Evolutionary conservation across 495 filamentous ascomycete genomes (phyloP).

Genomic region (Hypoxylon intermedium): DNA sequence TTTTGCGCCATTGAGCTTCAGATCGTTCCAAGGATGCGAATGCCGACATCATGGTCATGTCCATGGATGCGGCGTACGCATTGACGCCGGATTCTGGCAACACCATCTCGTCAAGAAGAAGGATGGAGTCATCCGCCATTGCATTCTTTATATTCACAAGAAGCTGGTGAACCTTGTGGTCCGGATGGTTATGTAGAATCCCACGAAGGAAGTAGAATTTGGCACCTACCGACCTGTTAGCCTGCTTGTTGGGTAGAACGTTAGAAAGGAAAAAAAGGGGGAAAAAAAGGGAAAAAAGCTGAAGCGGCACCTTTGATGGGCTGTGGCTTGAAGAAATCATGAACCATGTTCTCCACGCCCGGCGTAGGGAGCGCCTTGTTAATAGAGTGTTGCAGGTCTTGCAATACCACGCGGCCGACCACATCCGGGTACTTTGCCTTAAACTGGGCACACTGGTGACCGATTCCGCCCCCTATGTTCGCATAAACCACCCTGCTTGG

Average conservation of each 20-base stretch:
- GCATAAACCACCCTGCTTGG: slow-evolving; percentile 11
- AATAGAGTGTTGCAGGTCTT: slow-evolving; percentile 54
- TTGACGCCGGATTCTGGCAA: slow-evolving; percentile 31
- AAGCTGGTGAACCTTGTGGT: slow-evolving; percentile 43
- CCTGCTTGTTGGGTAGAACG: no score
- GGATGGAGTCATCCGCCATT: slow-evolving; percentile 47
- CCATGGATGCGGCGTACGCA: neutral
- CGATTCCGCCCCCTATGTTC: slow-evolving; percentile 32
- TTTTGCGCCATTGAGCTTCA: slow-evolving; percentile 2
- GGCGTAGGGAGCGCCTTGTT: slow-evolving; percentile 40
- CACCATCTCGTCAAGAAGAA: slow-evolving; percentile 53
- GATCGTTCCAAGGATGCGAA: slow-evolving; percentile 10
- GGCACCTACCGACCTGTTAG: slow-evolving; percentile 28
- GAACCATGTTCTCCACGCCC: slow-evolving; percentile 47
- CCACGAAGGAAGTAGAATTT: slow-evolving; percentile 53
- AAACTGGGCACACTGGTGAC: slow-evolving; percentile 55
- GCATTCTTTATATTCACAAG: slow-evolving; percentile 42
- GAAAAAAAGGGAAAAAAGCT: no score
- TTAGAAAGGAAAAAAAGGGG: no score
- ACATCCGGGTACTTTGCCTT: slow-evolving; percentile 49
- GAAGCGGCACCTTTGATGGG: slow-evolving; percentile 48
- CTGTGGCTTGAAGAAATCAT: slow-evolving; percentile 58
- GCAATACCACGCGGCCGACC: slow-evolving; percentile 51
- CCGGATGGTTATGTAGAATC: slow-evolving; percentile 53
- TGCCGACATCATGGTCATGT: slow-evolving; percentile 16